Base-by-base conservation (phyloP, 495 filamentous ascomycete species). In the Tuber brumale region DNA sequence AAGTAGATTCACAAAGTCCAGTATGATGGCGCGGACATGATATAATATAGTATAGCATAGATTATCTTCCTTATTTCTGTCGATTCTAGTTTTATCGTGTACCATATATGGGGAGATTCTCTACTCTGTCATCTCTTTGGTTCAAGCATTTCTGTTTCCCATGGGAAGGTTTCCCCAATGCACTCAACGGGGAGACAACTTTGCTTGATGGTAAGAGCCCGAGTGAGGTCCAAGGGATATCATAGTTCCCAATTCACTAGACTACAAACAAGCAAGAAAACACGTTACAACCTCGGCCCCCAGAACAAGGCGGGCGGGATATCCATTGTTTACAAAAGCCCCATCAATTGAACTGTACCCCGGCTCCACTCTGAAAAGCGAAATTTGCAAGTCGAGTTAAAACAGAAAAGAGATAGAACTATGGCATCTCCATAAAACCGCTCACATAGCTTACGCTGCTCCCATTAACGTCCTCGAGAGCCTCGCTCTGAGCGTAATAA, bases 371-470 rank as follows among this genome's bases (percentile, higher is more conserved):
- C 27, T 12, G 27, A 66, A 66, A 66, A 35, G n/a, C 1, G 6
- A 35, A 35, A 66, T 61, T 9, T 14, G 2, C 57, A 35, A 19
- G 57, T 66, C 57, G 1, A 18, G 57, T 12, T 16, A 31, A 1
- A 66, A 66, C 57, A 66, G 31, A 7, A 27, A 66, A 35, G 57
- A 35, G 31, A 66, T 31, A 18, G 14, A 35, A 27, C 12, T 35
- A 66, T 18, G 57, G 57, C 57, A 66, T 66, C 57, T 66, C 57
- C 27, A 66, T 66, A 86, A 91, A 94, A 76, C 91, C 93, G 82
- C 91, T 92, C 10, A 91, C 94, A 85, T 99, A 99, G 85, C 94
- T 97, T 74, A 99, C 95, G 76, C 94, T 97, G 81, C 92, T 97
- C 81, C 97, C 96, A 27, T 83, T 83, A 10, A 90, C 85, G 75